Base-by-base conservation (phyloP, 345 rosid genomes). In the Salix purpurea region DNA sequence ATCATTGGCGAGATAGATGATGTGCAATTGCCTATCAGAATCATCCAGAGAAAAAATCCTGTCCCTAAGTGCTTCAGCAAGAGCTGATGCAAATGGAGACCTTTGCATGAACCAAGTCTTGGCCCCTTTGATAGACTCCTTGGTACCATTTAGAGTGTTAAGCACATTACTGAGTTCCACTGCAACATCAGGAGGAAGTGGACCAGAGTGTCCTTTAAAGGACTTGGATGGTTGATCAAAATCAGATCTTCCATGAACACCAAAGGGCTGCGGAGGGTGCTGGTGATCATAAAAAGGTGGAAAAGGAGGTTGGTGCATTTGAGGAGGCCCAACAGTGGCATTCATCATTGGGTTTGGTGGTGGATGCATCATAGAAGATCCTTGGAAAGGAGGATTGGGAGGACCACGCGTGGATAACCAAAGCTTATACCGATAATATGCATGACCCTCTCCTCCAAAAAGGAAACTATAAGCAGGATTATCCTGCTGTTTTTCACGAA, bases 61-160 rank as follows among this genome's bases (percentile, higher is more conserved):
- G 73, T 96, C 95, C 83, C 94, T 94, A 67, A 96, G 84, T 37
- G 90, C 97, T 85, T 90, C 98, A 12, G 98, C 97, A 61, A 96
- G 89, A 73, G 97, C 95, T 19, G 95, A 97, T 77, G 97, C 95
- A 89, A 96, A 96, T 37, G 95, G 88, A 83, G 95, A 87, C 79
- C 98, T 91, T 83, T 96, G 98, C 97, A 90, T 94, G 86, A 96
- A 96, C 99, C 99, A 96, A 87, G 85, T 82, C 89, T 96, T 96
- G 73, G 98, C 94, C 80, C 97, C 88, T 84, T 96, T 96, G 81
- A 96, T 96, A 10, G 99, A 94, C 79, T 96, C 99, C 87, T 96
- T 96, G 65, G 99, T 96, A 13, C 99, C 98, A 70, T 86, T 94
- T 64, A 96, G 94, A 84, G 87, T 91, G 75, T 84, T 88, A 70